phyloP scores from a whole-genome alignment of 805 yeast genomes.

The Tetrapisispora namnaoensis region DNA sequence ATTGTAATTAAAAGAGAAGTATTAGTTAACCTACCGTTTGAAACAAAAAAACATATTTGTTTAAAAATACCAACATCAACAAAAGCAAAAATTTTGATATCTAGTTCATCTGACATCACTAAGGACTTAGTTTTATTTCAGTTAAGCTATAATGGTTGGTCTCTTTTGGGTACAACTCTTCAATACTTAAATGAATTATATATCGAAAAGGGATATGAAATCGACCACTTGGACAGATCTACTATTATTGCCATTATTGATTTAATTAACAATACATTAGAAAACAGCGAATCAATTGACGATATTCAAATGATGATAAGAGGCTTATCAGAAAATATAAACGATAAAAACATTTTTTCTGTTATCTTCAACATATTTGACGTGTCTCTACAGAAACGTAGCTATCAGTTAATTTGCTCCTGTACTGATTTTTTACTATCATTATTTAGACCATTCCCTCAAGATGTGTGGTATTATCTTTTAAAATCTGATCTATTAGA shows the following conservation, averaged over 20 bases:
- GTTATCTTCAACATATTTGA: slow-evolving; percentile 59
- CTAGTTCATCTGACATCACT: slow-evolving; percentile 4
- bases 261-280: slow-evolving; percentile 40
- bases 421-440: slow-evolving; percentile 43
- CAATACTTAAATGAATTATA: slow-evolving; percentile 41
- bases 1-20: slow-evolving; percentile 41
- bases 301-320: slow-evolving; percentile 34
- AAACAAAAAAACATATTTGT: slow-evolving; percentile 35
- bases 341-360: slow-evolving; percentile 45
- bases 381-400: slow-evolving; percentile 49
- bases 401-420: slow-evolving; percentile 35
- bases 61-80: slow-evolving; percentile 47
- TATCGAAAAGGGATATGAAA: slow-evolving; percentile 26
- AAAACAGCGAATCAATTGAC: slow-evolving; percentile 29
- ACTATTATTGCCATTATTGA: slow-evolving; percentile 41
- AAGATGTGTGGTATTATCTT: slow-evolving; percentile 72
- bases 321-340: slow-evolving; percentile 34
- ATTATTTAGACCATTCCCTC: slow-evolving; percentile 41
- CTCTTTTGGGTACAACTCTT: slow-evolving; percentile 66
- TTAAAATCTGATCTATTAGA: slow-evolving; percentile 58
- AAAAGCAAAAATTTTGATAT: slow-evolving; percentile 50
- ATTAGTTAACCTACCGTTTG: slow-evolving; percentile 49
- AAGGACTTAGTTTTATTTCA: slow-evolving; percentile 48
- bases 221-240: slow-evolving; percentile 27
- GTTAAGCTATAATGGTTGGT: slow-evolving; percentile 78